Evolutionary conservation across 306 rosid species (phyloP), one percentile per base, ranked within the genome.

Genomic region (Glycine soja): DNA sequence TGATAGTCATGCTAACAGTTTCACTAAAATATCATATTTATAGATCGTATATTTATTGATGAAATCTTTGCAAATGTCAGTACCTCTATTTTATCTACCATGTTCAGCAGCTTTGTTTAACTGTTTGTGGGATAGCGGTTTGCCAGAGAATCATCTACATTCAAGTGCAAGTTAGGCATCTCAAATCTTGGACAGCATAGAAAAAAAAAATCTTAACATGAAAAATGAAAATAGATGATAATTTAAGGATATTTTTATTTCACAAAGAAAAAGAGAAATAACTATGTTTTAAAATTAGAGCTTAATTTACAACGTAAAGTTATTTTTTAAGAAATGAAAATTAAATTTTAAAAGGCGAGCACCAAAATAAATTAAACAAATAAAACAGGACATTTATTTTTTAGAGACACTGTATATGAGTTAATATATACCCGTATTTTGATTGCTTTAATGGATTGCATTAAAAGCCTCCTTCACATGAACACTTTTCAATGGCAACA

Each of bases 371-470:
- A 34, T 34, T 34, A 56, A 56, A 15, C 7, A 56, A 56, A 56
- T 0, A n/a, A 14, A 6, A 18, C 8, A 4, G 62, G 7, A 7
- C 9, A 56, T 8, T 1, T 56, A 56, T 56, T 2, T 7, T 16
- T 56, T 16, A 56, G 62, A 56, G 62, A 56, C 11, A 15, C 32
- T 56, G 62, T 16, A 18, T 0, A 32, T 69, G 40, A 69, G 15
- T 45, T 10, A 69, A 5, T 46, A 67, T 43, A 34, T 43, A 67
- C 32, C 72, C 8, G 46, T 42, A 16, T 16, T 68, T 43, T 43
- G 73, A 68, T 68, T 43, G 36, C 54, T 47, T 47, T 24, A 19
- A 47, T 47, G 57, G 57, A 69, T 5, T 15, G 54, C 74, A 46
- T 70, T 70, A 16, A 19, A 70, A 14, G 45, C 61, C 12, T 24